phyloP scores from a whole-genome alignment of 2,329 filamentous ascomycete species.

The Phyllachora maydis region DNA sequence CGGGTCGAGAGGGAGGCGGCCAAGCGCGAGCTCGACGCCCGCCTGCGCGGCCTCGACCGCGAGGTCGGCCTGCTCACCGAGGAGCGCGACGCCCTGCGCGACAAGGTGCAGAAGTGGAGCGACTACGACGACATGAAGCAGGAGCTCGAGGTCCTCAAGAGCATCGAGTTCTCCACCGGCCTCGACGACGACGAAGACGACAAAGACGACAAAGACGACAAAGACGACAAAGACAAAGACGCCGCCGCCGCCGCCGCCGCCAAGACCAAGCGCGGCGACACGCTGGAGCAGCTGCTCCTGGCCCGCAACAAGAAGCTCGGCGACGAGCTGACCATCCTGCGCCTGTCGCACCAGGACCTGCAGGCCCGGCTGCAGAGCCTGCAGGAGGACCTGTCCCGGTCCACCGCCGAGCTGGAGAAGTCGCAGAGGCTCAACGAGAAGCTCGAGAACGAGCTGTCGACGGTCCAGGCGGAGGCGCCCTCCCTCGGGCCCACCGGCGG shows the following conservation, averaged over 20 bases:
- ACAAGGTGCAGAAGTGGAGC: conserved; percentile 70
- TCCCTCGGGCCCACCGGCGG: conserved; percentile 43
- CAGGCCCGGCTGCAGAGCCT: conserved; percentile 60
- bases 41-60: conserved; percentile 59
- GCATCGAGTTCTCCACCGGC: conserved; percentile 87
- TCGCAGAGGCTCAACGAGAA: conserved; percentile 70
- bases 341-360: conserved; percentile 85
- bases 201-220: no score
- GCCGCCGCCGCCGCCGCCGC: no score
- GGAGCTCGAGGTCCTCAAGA: conserved; percentile 90
- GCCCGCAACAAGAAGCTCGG: conserved; percentile 91
- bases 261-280: conserved; percentile 56
- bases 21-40: conserved; percentile 55
- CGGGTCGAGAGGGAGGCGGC: conserved; percentile 69
- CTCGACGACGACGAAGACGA: conserved; percentile 64
- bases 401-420: conserved; percentile 72
- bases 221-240: no score
- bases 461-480: conserved; percentile 64
- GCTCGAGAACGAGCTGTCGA: conserved; percentile 78
- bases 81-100: conserved; percentile 61
- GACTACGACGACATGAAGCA: conserved; percentile 96
- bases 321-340: conserved; percentile 79
- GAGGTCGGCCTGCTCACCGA: conserved; percentile 54
- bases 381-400: conserved; percentile 64
- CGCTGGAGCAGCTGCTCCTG: conserved; percentile 74